A percentile compares a stretch with the other conserved stretches of the same genome.
phyloP scores from a whole-genome alignment of 208 protist species.

The Trypanosoma lewisi region DNA sequence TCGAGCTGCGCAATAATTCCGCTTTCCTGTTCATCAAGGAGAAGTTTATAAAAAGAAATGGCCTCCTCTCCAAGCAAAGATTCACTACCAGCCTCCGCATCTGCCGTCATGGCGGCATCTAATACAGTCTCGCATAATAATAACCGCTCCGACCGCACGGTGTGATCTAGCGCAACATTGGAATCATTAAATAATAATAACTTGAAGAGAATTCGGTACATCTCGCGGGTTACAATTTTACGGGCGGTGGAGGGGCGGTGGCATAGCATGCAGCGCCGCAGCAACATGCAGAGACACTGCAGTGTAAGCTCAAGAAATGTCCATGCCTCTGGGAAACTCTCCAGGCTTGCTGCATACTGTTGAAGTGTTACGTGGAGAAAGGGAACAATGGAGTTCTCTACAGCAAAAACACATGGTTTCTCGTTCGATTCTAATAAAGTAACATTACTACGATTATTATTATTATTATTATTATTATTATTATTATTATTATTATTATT shows the following conservation, averaged over 20 bases:
- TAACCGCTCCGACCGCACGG: conserved; percentile 53
- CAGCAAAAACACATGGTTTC: conserved; percentile 56
- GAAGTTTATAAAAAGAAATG: conserved; percentile 55
- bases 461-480: neutral
- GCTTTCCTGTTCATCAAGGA: conserved; percentile 50
- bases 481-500: neutral
- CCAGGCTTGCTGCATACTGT: conserved; percentile 44
- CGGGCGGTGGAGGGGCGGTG: conserved; percentile 60
- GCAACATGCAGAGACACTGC: conserved; percentile 68
- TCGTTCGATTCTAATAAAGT: conserved; percentile 12
- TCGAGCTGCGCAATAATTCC: conserved; percentile 66
- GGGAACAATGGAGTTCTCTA: conserved; percentile 71
- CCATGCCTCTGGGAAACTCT: conserved; percentile 70
- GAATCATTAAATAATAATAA: conserved; percentile 59
- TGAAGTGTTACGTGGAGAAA: conserved; percentile 65
- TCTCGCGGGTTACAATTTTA: conserved; percentile 46
- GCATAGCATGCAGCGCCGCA: conserved; percentile 74
- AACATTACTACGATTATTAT: neutral
- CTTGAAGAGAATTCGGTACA: conserved; percentile 56
- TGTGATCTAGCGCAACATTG: conserved; percentile 61
- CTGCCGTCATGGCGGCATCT: conserved; percentile 35
- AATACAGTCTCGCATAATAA: conserved; percentile 79
- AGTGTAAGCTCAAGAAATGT: conserved; percentile 64
- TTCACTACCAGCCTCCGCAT: conserved; percentile 42
- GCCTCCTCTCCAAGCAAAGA: conserved; percentile 53